These are phyloP conservation scores for Protea cynaroides DNA, from an alignment of 164 flowering plant genomes.

Conservation along the genomic window DNA sequence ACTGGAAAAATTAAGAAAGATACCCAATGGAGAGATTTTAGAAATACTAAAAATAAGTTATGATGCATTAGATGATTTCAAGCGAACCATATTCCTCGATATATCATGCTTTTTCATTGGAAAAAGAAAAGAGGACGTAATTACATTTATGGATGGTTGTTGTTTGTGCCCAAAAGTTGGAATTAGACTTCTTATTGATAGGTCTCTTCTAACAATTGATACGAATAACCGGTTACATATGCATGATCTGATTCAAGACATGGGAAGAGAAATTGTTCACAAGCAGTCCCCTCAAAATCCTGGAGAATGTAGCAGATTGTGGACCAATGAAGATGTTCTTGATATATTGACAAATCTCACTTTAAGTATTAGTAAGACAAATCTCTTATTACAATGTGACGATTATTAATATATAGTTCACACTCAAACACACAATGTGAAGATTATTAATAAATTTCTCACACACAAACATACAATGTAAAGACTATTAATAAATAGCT, in stretches of 20 bases:
- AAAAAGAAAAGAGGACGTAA: neutral
- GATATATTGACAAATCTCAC: neutral
- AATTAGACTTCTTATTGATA: neutral
- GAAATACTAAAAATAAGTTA: slow-evolving; percentile 6
- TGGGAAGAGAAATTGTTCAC: slow-evolving; percentile 1
- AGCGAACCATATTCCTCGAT: neutral
- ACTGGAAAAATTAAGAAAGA: neutral
- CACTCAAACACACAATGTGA: too few relatives aligned
- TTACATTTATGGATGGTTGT: neutral
- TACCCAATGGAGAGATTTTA: slow-evolving; percentile 2
- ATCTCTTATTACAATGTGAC: too few relatives aligned
- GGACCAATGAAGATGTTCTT: neutral
- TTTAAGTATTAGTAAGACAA: neutral
- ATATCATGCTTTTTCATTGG: slow-evolving; percentile 1
- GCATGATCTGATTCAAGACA: slow-evolving; percentile 2
- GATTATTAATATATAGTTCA: too few relatives aligned
- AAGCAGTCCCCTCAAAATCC: neutral
- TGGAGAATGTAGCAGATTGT: slow-evolving; percentile 5
- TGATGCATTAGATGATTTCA: neutral
- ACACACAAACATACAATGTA: too few relatives aligned
- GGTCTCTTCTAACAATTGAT: slow-evolving; percentile 4
- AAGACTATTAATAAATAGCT: too few relatives aligned
- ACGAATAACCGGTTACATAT: neutral
- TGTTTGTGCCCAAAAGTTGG: neutral
- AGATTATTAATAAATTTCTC: too few relatives aligned